Conservation (phyloP, 768 basidiomycete species). For the Tulasnella sp. region DNA sequence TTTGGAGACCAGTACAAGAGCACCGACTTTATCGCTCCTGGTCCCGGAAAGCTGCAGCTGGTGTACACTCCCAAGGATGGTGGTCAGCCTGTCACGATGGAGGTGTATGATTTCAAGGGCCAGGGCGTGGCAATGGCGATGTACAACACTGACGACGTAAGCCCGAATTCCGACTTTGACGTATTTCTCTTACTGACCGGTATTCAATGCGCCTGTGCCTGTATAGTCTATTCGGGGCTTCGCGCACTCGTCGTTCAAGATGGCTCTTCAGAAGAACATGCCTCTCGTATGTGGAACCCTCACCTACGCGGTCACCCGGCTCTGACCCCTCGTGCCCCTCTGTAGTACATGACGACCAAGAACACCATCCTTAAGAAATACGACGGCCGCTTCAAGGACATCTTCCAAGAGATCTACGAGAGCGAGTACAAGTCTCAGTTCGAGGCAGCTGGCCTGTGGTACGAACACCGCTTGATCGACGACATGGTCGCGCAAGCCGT, state of each 20-base stretch:
- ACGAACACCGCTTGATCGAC: constrained; percentile 94
- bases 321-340: neutral
- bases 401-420: constrained; percentile 96
- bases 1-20: constrained; percentile 97
- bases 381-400: constrained; percentile 98
- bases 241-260: constrained; percentile 96
- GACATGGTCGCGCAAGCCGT: constrained; percentile 98
- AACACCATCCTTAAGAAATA: constrained; percentile 97
- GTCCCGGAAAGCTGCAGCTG: constrained; percentile 88
- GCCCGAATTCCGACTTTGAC: constrained; percentile 15
- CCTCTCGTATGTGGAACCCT: constrained; percentile 27
- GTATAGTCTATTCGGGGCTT: constrained; percentile 82
- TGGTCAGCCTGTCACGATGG: constrained; percentile 52
- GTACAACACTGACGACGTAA: constrained; percentile 95
- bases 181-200: neutral
- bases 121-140: constrained; percentile 91
- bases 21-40: constrained; percentile 86
- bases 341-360: constrained; percentile 92
- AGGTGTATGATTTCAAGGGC: constrained; percentile 92
- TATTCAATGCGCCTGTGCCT: neutral
- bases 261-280: constrained; percentile 58
- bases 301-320: neutral
- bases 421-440: constrained; percentile 61
- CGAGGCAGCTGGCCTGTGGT: constrained; percentile 66
- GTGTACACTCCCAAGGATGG: constrained; percentile 81